Conservation (phyloP, 1,284 basidiomycete species). For the Caloboletus firmus region DNA sequence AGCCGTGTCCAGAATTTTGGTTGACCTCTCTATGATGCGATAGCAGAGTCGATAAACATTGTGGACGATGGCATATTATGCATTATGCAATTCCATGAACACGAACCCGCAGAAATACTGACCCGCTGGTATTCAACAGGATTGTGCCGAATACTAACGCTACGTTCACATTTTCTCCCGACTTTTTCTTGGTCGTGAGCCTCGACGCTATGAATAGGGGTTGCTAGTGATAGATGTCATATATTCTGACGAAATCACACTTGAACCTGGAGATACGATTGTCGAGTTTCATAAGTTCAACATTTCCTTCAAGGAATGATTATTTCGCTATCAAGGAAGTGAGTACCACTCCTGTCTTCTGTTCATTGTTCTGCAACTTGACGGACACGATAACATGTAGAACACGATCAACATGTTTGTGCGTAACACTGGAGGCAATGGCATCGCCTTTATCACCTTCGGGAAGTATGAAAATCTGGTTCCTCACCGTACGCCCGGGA, state of each 20-base stretch:
- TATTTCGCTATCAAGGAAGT: conserved; percentile 68
- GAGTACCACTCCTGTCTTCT: conserved; percentile 18
- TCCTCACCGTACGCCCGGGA: background rate
- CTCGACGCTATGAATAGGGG: background rate
- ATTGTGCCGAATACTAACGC: conserved; percentile 46
- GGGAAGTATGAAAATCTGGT: conserved; percentile 28
- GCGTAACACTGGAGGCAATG: no score
- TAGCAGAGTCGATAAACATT: conserved; percentile 45
- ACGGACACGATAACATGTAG: conserved; percentile 38
- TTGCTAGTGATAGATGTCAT: conserved; percentile 34
- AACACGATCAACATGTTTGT: background rate
- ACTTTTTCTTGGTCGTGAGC: background rate
- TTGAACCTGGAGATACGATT: conserved; percentile 44
- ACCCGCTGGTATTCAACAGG: background rate
- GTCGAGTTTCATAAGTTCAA: background rate
- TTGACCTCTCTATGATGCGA: conserved; percentile 37
- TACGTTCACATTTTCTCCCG: conserved; percentile 15
- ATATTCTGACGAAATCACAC: conserved; percentile 46
- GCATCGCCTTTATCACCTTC: conserved; percentile 43
- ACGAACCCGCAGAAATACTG: conserved; percentile 44
- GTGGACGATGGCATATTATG: conserved; percentile 51
- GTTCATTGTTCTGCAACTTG: background rate
- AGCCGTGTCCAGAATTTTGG: background rate
- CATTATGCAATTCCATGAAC: no score
- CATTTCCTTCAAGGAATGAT: conserved; percentile 45